Percentiles rank a stretch among this genome's conserved stretches.
phyloP scores from a whole-genome alignment of 371 early-diverging fungal genomes.

The Homolaphlyctis polyrhiza region DNA sequence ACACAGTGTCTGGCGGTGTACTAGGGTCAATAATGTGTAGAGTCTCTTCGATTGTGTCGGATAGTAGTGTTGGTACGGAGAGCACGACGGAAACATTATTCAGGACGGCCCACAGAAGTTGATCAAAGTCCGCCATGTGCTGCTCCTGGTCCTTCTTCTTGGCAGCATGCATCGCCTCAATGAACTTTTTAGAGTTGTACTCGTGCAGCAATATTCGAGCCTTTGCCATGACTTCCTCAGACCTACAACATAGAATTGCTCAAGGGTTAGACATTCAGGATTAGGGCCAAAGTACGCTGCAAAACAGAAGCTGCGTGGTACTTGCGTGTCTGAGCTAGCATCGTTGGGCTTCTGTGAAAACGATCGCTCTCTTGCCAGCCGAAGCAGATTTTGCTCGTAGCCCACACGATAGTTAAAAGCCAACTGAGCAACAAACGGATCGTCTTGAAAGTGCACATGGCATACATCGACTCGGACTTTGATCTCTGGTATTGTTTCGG shows the following conservation, averaged over 20 bases:
- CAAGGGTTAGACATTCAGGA: too few relatives aligned
- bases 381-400: slow-evolving; percentile 26
- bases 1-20: slow-evolving; percentile 46
- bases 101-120: not conserved
- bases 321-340: too few relatives aligned
- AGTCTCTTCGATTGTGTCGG: slow-evolving; percentile 46
- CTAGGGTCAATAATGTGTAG: slow-evolving; percentile 56
- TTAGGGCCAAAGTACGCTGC: not conserved
- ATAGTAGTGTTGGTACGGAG: slow-evolving; percentile 40
- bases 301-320: too few relatives aligned
- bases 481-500: slow-evolving; percentile 11
- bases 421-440: slow-evolving; percentile 38
- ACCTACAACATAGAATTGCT: too few relatives aligned
- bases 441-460: slow-evolving; percentile 38
- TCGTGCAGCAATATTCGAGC: slow-evolving; percentile 56
- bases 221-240: slow-evolving; percentile 39
- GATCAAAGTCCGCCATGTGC: not conserved
- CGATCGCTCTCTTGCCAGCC: slow-evolving; percentile 8
- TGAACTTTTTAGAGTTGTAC: slow-evolving; percentile 54
- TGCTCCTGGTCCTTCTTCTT: not conserved
- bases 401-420: slow-evolving; percentile 43
- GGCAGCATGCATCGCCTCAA: slow-evolving; percentile 22
- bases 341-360: not conserved
- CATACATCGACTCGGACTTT: not conserved
- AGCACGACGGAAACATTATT: slow-evolving; percentile 23